Evolutionary conservation across 768 basidiomycete species (phyloP).

Genomic region (Tylopilus balloui): DNA sequence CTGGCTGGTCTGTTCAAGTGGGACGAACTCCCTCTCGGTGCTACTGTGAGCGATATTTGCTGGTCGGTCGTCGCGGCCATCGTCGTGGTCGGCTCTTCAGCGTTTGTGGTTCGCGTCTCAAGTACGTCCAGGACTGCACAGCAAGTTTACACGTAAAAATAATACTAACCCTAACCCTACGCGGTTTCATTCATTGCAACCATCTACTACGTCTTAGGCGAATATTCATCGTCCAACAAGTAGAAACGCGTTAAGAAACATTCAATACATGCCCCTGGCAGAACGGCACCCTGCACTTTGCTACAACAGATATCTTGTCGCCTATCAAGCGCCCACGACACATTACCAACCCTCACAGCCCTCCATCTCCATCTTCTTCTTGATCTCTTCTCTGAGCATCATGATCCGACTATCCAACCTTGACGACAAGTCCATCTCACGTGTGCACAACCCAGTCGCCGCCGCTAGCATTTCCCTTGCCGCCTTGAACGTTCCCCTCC

Average conservation of each 20-base stretch:
- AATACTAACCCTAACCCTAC: slow-evolving; percentile 12
- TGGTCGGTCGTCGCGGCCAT: slow-evolving; percentile 48
- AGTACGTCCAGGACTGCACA: slow-evolving; percentile 13
- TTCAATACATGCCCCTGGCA: no score
- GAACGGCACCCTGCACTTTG: no score
- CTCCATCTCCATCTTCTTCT: slow-evolving; percentile 50
- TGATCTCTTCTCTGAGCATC: slow-evolving; percentile 70
- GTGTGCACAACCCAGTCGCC: slow-evolving; percentile 44
- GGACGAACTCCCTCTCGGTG: slow-evolving; percentile 36
- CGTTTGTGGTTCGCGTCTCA: slow-evolving; percentile 1
- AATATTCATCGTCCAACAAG: no score
- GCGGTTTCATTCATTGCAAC: not conserved
- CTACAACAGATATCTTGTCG: no score
- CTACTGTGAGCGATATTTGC: slow-evolving; percentile 54
- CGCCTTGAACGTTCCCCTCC: slow-evolving; percentile 45
- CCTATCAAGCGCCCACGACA: no score
- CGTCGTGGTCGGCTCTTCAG: slow-evolving; percentile 6
- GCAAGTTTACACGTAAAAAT: slow-evolving; percentile 16
- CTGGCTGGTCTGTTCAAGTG: slow-evolving; percentile 45
- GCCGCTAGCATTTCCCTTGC: slow-evolving; percentile 50
- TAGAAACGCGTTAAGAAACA: no score
- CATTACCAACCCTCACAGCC: slow-evolving; percentile 16
- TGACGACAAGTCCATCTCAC: slow-evolving; percentile 58
- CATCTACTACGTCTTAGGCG: no score
- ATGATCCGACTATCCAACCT: slow-evolving; percentile 65